phyloP scores from a whole-genome alignment of 352 stramenopile genomes.

The Pythium aristosporum region DNA sequence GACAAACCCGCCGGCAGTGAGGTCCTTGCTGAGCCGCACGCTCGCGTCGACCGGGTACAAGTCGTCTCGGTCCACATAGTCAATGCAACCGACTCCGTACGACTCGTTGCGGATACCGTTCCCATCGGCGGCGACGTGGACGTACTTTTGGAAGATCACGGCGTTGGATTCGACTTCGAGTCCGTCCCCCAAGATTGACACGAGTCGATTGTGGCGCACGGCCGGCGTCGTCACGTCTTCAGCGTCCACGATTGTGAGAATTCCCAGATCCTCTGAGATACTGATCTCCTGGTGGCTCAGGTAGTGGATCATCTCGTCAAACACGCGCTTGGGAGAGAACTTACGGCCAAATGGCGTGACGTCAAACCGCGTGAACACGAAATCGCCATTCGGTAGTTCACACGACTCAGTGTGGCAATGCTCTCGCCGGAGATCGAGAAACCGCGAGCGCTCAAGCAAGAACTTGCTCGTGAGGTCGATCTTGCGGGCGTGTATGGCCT shows the following conservation, averaged over 20 bases:
- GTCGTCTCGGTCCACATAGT: constrained; percentile 46
- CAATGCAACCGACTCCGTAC: constrained; percentile 11
- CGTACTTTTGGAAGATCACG: constrained; percentile 15
- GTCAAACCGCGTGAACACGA: constrained; percentile 25
- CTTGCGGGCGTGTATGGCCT: constrained; percentile 6
- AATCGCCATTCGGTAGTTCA: constrained; percentile 19
- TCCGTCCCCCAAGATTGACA: constrained; percentile 13
- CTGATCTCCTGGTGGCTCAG: constrained; percentile 28
- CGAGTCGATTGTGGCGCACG: constrained; percentile 16
- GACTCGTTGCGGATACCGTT: background rate
- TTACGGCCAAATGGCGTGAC: constrained; percentile 16
- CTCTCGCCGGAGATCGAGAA: constrained; percentile 13
- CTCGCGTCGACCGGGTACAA: constrained; percentile 34
- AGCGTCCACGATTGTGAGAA: constrained; percentile 22
- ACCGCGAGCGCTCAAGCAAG: constrained; percentile 17
- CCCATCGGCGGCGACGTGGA: background rate
- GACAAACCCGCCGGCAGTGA: constrained; percentile 14
- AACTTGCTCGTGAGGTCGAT: constrained; percentile 15
- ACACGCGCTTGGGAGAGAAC: constrained; percentile 8
- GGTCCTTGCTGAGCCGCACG: constrained; percentile 19
- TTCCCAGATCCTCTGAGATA: constrained; percentile 24
- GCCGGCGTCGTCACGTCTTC: constrained; percentile 15
- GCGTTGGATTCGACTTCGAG: constrained; percentile 24
- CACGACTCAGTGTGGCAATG: constrained; percentile 18
- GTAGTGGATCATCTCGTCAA: constrained; percentile 19